Percentiles rank a stretch among this genome's conserved stretches.
These are phyloP conservation scores for Beauveria asiatica DNA, from an alignment of 2,329 filamentous ascomycete genomes.

Conservation along the genomic window DNA sequence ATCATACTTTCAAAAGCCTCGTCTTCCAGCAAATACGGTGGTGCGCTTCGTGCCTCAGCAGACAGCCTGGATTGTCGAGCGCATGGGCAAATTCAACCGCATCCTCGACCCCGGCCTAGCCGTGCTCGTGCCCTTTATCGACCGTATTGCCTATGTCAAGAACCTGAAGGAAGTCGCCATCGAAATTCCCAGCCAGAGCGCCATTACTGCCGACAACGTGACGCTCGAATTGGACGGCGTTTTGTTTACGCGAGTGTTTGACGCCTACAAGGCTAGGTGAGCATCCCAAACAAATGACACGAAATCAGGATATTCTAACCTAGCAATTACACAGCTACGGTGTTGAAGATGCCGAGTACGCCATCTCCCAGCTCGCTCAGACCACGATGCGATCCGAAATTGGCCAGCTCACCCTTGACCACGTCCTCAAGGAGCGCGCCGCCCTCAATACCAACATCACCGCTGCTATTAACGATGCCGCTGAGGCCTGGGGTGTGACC, in stretches of 20 bases:
- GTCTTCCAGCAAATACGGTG: slow-evolving; percentile 85
- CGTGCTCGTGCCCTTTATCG: slow-evolving; percentile 79
- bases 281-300: slow-evolving; percentile 14
- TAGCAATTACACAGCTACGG: slow-evolving; percentile 62
- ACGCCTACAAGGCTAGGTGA: slow-evolving; percentile 94
- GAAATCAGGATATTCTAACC: neutral
- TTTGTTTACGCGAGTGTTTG: slow-evolving; percentile 90
- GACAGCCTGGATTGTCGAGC: slow-evolving; percentile 98
- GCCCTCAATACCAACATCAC: slow-evolving; percentile 97
- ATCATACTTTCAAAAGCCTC: slow-evolving; percentile 70
- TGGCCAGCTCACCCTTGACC: slow-evolving; percentile 89
- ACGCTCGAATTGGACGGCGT: slow-evolving; percentile 94
- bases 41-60: slow-evolving; percentile 98
- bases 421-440: slow-evolving; percentile 94
- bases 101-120: slow-evolving; percentile 90
- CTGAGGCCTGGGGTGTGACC: slow-evolving; percentile 91
- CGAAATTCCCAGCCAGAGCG: slow-evolving; percentile 95
- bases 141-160: slow-evolving; percentile 96
- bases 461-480: slow-evolving; percentile 96
- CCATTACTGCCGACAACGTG: slow-evolving; percentile 97
- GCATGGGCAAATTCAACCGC: slow-evolving; percentile 95
- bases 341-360: slow-evolving; percentile 97
- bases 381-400: slow-evolving; percentile 99
- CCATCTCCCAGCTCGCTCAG: slow-evolving; percentile 94
- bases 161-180: slow-evolving; percentile 92